These are phyloP conservation scores for Poronia punctata DNA, from an alignment of 495 filamentous ascomycete genomes.

Conservation along the genomic window DNA sequence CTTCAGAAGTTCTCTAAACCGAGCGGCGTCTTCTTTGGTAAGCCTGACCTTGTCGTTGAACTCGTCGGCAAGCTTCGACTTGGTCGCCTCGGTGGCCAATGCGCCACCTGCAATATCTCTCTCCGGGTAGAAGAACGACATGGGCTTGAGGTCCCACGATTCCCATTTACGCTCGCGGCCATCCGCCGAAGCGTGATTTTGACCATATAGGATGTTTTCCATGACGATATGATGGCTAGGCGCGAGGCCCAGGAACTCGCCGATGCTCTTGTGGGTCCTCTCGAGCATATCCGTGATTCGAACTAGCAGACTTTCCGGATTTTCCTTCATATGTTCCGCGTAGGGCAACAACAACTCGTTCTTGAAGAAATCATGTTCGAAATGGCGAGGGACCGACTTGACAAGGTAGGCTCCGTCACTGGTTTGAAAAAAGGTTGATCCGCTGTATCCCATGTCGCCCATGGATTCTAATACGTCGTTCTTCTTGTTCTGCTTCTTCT, in stretches of 20 bases:
- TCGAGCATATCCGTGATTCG: conserved; percentile 63
- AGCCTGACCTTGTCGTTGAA: conserved; percentile 60
- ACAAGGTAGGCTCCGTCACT: conserved; percentile 53
- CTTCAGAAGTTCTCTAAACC: conserved; percentile 42
- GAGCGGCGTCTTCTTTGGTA: conserved; percentile 39
- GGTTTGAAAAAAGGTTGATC: conserved; percentile 65
- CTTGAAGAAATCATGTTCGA: conserved; percentile 63
- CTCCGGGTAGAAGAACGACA: conserved; percentile 65
- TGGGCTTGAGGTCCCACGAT: conserved; percentile 64
- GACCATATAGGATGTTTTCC: conserved; percentile 61
- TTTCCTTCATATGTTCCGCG: conserved; percentile 48
- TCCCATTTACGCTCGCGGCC: conserved; percentile 48
- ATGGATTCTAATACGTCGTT: conserved; percentile 32
- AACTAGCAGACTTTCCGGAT: conserved; percentile 53
- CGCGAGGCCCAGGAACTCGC: conserved; percentile 44
- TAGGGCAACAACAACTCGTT: conserved; percentile 55
- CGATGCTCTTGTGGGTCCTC: conserved; percentile 45
- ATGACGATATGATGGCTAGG: conserved; percentile 66
- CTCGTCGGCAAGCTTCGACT: conserved; percentile 52
- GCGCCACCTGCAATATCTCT: conserved; percentile 55
- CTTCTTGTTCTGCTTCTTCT: conserved; percentile 7
- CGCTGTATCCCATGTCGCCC: conserved; percentile 54
- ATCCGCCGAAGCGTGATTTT: conserved; percentile 32
- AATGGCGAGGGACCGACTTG: conserved; percentile 59
- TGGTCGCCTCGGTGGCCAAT: conserved; percentile 51